A percentile compares a stretch with the other conserved stretches of the same genome.
phyloP scores from a whole-genome alignment of 495 filamentous ascomycete species.

The Cercophora samala region DNA sequence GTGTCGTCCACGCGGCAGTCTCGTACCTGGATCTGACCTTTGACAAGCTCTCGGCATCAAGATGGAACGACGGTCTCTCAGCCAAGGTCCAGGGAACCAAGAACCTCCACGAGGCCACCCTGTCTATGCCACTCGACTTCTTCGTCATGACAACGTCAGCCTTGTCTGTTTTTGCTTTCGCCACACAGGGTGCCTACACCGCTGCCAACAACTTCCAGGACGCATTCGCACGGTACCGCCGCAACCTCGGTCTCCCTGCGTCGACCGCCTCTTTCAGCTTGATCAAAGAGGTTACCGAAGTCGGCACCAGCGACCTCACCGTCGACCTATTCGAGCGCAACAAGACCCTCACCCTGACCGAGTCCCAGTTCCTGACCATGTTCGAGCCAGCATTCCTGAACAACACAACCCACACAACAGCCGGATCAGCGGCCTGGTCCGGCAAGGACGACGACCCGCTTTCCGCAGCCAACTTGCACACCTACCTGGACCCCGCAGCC shows the following conservation, averaged over 20 bases:
- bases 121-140: slow-evolving; percentile 46
- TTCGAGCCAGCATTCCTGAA: not conserved
- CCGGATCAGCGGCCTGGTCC: not conserved
- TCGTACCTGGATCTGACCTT: slow-evolving; percentile 6
- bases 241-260: not conserved
- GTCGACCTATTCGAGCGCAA: not conserved
- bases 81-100: slow-evolving; percentile 44
- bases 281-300: not conserved
- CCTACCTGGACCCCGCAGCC: not conserved
- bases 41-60: slow-evolving; percentile 2
- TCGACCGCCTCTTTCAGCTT: slow-evolving; percentile 18
- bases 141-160: slow-evolving; percentile 54
- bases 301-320: not conserved
- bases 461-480: not conserved
- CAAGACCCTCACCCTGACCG: not conserved
- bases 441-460: not conserved
- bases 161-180: slow-evolving; percentile 44
- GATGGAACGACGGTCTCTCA: slow-evolving; percentile 13
- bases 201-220: slow-evolving; percentile 54
- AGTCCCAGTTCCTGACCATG: not conserved
- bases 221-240: not conserved
- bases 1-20: slow-evolving; percentile 15
- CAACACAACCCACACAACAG: not conserved
- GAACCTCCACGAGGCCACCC: slow-evolving; percentile 46
- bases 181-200: slow-evolving; percentile 51